A percentile compares a stretch with the other conserved stretches of the same genome.
Evolutionary conservation across 176 grass and related monocot genomes (phyloP).

Genomic region (Guadua angustifolia): DNA sequence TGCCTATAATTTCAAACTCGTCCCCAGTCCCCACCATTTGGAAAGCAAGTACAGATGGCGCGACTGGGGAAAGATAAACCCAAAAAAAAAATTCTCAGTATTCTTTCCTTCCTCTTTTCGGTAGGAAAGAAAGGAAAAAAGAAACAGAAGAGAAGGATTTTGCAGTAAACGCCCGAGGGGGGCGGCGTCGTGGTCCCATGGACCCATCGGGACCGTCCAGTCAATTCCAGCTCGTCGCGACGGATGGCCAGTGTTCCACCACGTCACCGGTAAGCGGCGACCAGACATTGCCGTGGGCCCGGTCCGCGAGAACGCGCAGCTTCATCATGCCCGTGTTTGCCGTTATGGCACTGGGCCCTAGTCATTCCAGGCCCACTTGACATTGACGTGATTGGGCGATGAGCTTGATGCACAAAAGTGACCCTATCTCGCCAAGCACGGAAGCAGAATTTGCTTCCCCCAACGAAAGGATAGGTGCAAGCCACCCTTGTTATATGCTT

Average conservation of each 20-base stretch:
- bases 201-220: slow-evolving; percentile 20
- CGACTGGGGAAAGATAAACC: background rate
- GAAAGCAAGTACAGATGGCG: background rate
- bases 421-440: background rate
- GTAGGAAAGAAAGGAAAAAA: background rate
- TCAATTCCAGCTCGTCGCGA: background rate
- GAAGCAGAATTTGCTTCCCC: too few relatives aligned
- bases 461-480: background rate
- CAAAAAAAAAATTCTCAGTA: background rate
- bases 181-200: background rate
- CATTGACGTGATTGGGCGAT: background rate
- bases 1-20: background rate
- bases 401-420: background rate
- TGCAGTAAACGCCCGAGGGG: background rate
- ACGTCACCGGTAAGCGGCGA: slow-evolving; percentile 48
- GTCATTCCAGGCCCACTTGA: background rate
- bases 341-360: background rate
- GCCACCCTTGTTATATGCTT: too few relatives aligned
- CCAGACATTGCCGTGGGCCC: slow-evolving; percentile 48
- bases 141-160: background rate
- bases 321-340: background rate
- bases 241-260: slow-evolving; percentile 10
- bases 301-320: background rate
- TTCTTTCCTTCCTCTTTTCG: background rate
- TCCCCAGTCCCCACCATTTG: background rate